Evolutionary conservation across 176 grass and related monocot species (phyloP).

Genomic region (Cenchrus americanus): DNA sequence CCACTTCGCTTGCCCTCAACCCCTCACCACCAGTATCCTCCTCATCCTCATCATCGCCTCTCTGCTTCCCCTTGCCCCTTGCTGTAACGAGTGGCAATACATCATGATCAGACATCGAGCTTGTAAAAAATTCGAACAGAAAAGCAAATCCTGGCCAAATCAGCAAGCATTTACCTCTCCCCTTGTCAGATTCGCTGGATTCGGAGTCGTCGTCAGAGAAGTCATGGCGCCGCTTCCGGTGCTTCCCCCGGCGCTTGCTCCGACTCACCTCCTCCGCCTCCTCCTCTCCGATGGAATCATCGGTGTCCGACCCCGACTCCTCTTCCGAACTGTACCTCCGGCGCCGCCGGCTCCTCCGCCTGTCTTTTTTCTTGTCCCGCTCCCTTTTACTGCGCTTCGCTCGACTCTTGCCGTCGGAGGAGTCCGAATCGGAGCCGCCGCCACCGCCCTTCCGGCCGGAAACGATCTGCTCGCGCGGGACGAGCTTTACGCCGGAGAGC

Average conservation of each 20-base stretch:
- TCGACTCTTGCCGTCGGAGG: conserved; percentile 34
- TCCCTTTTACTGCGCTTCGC: conserved; percentile 30
- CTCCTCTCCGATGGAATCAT: conserved; percentile 40
- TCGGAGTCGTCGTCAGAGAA: conserved; percentile 49
- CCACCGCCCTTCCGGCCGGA: conserved; percentile 22
- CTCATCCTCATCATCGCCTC: conserved; percentile 32
- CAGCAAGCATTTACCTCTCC: conserved; percentile 42
- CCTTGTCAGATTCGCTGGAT: conserved; percentile 41
- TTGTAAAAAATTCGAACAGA: not conserved
- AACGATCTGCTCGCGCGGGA: conserved; percentile 51
- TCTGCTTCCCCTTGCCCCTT: conserved; percentile 35
- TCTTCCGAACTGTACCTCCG: conserved; percentile 36
- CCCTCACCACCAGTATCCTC: conserved; percentile 23
- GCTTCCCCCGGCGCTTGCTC: conserved; percentile 57
- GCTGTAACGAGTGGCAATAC: conserved; percentile 33
- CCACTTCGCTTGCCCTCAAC: conserved; percentile 55
- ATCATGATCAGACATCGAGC: not conserved
- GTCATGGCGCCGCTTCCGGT: not conserved
- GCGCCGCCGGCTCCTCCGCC: conserved; percentile 22
- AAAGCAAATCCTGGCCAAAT: not conserved
- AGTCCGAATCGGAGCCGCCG: conserved; percentile 55
- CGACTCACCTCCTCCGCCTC: conserved; percentile 44
- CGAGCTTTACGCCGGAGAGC: conserved; percentile 60
- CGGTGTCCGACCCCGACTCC: conserved; percentile 4
- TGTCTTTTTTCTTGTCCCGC: conserved; percentile 39